phyloP scores from a whole-genome alignment of 495 filamentous ascomycete species.

The Penicillium longicatenatum region DNA sequence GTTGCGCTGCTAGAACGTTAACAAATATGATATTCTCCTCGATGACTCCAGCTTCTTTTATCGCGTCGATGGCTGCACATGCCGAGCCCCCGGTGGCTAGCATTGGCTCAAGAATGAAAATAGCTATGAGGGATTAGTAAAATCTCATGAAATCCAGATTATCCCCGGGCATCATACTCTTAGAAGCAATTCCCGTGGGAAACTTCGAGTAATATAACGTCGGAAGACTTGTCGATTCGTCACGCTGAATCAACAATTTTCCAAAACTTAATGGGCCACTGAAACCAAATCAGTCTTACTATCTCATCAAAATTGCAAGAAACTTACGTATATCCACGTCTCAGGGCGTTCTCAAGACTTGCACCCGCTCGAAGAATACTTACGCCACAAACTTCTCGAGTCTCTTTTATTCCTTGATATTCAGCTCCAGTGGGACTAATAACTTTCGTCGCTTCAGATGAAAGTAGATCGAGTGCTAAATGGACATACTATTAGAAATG shows the following conservation, averaged over 20 bases:
- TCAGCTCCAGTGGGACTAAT: conserved; percentile 11
- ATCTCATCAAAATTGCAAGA: too few species aligned
- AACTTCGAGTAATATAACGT: conserved; percentile 19
- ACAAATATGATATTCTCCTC: conserved; percentile 24
- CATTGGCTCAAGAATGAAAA: conserved; percentile 21
- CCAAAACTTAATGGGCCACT: conserved; percentile 18
- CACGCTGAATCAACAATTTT: conserved; percentile 20
- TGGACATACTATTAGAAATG: neutral
- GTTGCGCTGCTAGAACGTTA: conserved; percentile 13
- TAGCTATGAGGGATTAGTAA: conserved; percentile 1
- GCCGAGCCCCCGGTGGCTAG: conserved; percentile 23
- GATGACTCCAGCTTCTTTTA: conserved; percentile 12
- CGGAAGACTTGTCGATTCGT: conserved; percentile 15
- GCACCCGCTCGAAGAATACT: conserved; percentile 20
- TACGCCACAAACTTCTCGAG: conserved; percentile 9
- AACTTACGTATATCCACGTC: conserved; percentile 16
- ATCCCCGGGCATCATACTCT: conserved; percentile 4
- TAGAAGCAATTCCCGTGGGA: conserved; percentile 10
- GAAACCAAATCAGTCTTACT: neutral
- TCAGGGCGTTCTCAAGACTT: conserved; percentile 15
- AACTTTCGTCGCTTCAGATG: neutral
- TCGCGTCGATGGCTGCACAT: conserved; percentile 15
- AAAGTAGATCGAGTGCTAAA: conserved; percentile 13
- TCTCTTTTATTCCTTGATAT: conserved; percentile 12
- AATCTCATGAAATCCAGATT: neutral